Evolutionary conservation across 768 basidiomycete species (phyloP).

Genomic region (Chalciporus pseudorubinellus): DNA sequence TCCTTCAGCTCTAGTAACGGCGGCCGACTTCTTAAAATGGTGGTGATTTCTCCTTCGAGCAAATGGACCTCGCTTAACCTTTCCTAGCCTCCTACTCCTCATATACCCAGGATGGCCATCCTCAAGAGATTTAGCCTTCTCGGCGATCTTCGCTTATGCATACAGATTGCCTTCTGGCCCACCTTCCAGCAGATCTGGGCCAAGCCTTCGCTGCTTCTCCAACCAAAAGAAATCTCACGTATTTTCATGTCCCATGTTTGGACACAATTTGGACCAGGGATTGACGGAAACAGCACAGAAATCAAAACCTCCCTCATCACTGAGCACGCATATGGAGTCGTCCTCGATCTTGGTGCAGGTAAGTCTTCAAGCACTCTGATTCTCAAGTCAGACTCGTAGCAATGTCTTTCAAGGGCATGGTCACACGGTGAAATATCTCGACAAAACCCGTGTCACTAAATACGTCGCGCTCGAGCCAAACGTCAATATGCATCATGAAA

Average conservation of each 20-base stretch:
- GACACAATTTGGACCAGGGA: constrained; percentile 44
- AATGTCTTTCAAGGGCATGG: constrained; percentile 49
- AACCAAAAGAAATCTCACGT: constrained; percentile 44
- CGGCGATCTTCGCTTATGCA: constrained; percentile 39
- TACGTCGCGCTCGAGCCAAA: constrained; percentile 79
- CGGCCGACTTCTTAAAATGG: neutral
- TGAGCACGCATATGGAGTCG: constrained; percentile 53
- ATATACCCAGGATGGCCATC: constrained; percentile 11
- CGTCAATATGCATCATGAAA: constrained; percentile 53
- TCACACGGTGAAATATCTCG: constrained; percentile 61
- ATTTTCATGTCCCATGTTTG: constrained; percentile 62
- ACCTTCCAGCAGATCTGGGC: constrained; percentile 42
- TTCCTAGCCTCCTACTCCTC: neutral
- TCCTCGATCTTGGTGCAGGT: constrained; percentile 73
- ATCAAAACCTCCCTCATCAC: constrained; percentile 51
- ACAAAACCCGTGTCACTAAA: constrained; percentile 49
- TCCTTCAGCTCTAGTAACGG: too few relatives aligned
- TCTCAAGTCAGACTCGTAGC: too few relatives aligned
- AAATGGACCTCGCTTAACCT: neutral
- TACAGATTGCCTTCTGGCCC: constrained; percentile 41
- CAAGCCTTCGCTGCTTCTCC: constrained; percentile 45
- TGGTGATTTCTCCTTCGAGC: neutral
- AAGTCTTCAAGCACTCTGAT: constrained; percentile 2
- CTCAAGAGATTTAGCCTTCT: constrained; percentile 36
- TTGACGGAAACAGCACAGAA: constrained; percentile 41